Percentiles rank a stretch among this genome's conserved stretches.
phyloP scores from a whole-genome alignment of 257 asterid species.

The Salvia miltiorrhiza region DNA sequence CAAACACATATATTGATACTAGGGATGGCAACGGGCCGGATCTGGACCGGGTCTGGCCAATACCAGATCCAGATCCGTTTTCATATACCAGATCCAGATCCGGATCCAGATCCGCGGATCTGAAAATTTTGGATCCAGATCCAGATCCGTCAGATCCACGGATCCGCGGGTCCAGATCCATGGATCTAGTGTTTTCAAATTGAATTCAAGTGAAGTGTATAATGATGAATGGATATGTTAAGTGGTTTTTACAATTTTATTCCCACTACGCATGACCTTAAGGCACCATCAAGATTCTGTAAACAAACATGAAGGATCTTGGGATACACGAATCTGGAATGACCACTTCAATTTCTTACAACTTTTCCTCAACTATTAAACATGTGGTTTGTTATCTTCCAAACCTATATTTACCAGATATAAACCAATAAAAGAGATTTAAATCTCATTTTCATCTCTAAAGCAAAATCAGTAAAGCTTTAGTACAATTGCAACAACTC shows the following conservation, averaged over 20 bases:
- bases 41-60: too few relatives aligned
- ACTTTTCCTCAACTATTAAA: background rate
- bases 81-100: too few relatives aligned
- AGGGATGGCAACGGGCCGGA: too few relatives aligned
- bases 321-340: background rate
- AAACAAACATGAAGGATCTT: background rate
- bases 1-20: too few relatives aligned
- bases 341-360: background rate
- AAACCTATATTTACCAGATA: background rate
- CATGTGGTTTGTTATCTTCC: background rate
- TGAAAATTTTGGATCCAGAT: too few relatives aligned
- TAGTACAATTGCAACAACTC: background rate
- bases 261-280: background rate
- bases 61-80: too few relatives aligned
- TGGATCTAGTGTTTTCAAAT: too few relatives aligned
- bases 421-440: background rate
- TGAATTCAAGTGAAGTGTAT: background rate
- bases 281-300: too few relatives aligned
- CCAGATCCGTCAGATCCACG: too few relatives aligned
- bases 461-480: background rate
- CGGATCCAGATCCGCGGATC: too few relatives aligned
- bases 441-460: background rate
- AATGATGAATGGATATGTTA: background rate
- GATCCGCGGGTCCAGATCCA: too few relatives aligned
- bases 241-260: background rate